A percentile compares a stretch with the other conserved stretches of the same genome.
These are phyloP conservation scores for Arctostaphylos glauca DNA, from an alignment of 148 eudicot species.

Conservation along the genomic window DNA sequence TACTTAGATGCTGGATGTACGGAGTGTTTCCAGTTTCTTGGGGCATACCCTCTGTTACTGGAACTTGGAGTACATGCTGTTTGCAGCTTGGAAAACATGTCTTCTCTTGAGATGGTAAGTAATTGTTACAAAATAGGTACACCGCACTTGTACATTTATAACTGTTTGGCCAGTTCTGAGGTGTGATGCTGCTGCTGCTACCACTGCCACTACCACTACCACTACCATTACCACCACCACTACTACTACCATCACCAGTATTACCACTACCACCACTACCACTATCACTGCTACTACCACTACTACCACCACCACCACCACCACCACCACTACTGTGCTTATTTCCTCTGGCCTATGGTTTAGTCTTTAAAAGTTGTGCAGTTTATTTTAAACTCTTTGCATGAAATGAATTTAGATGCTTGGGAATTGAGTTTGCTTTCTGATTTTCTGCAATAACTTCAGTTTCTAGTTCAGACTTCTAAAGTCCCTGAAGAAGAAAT, in stretches of 20 bases:
- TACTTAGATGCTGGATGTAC: slow-evolving; percentile 95
- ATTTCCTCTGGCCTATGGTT: neutral
- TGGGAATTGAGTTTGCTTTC: neutral
- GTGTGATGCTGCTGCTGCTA: neutral
- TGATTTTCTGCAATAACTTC: neutral
- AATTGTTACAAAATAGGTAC: neutral
- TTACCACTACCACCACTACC: neutral
- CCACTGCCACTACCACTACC: neutral
- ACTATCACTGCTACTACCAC: neutral
- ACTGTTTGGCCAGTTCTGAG: neutral
- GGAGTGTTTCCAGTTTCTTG: slow-evolving; percentile 85
- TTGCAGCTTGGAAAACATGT: slow-evolving; percentile 91
- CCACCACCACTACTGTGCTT: neutral
- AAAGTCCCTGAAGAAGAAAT: neutral
- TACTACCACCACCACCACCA: neutral
- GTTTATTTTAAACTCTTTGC: neutral
- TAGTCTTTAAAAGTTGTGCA: neutral
- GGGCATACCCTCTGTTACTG: slow-evolving; percentile 71
- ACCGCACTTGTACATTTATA: neutral
- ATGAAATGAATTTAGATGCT: neutral
- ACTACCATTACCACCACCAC: neutral
- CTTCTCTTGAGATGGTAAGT: slow-evolving; percentile 70
- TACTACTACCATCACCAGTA: neutral
- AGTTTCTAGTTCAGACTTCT: neutral
- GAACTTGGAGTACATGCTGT: slow-evolving; percentile 79